phyloP scores from a whole-genome alignment of 768 basidiomycete genomes.

The Leucocoprinus birnbaumii region DNA sequence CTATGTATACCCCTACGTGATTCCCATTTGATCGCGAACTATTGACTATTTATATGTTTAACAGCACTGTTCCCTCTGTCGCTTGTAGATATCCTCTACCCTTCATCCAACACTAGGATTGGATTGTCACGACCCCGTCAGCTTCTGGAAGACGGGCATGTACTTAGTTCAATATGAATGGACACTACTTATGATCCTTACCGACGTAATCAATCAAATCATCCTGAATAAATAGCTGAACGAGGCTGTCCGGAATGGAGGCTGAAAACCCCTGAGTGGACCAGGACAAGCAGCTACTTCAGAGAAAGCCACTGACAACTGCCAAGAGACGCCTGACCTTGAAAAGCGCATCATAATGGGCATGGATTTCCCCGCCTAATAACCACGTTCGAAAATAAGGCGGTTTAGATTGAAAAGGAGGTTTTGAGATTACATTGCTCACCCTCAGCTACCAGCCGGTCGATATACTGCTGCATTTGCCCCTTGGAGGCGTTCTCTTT shows the following conservation, averaged over 20 bases:
- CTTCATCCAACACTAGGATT: constrained; percentile 17
- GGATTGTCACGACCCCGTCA: constrained; percentile 39
- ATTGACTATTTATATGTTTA: not conserved
- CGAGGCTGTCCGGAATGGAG: constrained; percentile 21
- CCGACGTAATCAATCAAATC: constrained; percentile 46
- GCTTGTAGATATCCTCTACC: too few species aligned
- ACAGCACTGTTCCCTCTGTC: too few species aligned
- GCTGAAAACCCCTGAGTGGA: constrained; percentile 27
- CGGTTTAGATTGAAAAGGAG: not conserved
- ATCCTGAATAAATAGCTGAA: constrained; percentile 29
- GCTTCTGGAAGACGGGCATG: constrained; percentile 28
- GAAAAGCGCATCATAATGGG: constrained; percentile 32
- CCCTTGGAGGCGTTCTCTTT: constrained; percentile 39
- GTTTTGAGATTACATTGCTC: not conserved
- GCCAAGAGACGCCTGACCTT: constrained; percentile 28
- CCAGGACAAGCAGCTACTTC: too few species aligned
- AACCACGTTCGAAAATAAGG: not conserved
- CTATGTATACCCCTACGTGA: not conserved
- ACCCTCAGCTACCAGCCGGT: constrained; percentile 37
- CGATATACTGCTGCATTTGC: constrained; percentile 37
- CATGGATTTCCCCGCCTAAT: constrained; percentile 43
- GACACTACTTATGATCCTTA: constrained; percentile 19
- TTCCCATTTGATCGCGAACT: not conserved
- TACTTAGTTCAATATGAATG: not conserved
- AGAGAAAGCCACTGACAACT: not conserved